Evolutionary conservation across 441 rosid genomes (phyloP).

Genomic region (Corymbia calophylla): DNA sequence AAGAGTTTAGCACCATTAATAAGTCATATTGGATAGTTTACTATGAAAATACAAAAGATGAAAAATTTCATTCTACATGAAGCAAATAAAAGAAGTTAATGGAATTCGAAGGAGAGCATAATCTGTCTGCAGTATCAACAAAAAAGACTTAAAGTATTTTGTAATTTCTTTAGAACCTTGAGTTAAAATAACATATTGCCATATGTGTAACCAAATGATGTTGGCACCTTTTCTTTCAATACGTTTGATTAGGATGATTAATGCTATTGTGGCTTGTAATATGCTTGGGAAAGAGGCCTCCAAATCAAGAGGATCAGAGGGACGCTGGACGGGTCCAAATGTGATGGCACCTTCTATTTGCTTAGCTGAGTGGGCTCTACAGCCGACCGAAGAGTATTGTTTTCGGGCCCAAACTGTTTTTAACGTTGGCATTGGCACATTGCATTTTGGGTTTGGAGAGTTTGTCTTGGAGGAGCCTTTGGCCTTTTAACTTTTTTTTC

Average conservation of each 20-base stretch:
- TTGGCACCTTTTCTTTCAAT: background rate
- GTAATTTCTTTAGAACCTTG: background rate
- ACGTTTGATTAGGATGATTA: background rate
- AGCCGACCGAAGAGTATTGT: background rate
- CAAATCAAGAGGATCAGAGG: too few species aligned
- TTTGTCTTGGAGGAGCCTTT: background rate
- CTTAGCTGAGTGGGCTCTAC: background rate
- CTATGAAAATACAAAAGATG: background rate
- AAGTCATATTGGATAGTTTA: background rate
- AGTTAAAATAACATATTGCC: background rate
- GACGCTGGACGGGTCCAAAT: background rate
- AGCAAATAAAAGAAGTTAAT: background rate
- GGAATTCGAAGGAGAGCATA: background rate
- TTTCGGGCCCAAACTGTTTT: background rate
- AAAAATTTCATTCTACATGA: background rate
- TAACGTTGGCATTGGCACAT: background rate
- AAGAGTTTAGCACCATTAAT: background rate
- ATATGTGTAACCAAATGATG: background rate
- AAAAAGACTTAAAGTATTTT: background rate
- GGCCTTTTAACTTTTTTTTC: background rate
- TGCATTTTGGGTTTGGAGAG: background rate
- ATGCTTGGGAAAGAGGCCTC: background rate
- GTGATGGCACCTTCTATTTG: background rate
- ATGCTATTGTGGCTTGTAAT: background rate
- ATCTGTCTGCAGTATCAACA: fast-evolving